Evolutionary conservation across 2,329 filamentous ascomycete species (phyloP), one percentile per base, ranked within the genome.

Genomic region (Domatiomyces globalis): DNA sequence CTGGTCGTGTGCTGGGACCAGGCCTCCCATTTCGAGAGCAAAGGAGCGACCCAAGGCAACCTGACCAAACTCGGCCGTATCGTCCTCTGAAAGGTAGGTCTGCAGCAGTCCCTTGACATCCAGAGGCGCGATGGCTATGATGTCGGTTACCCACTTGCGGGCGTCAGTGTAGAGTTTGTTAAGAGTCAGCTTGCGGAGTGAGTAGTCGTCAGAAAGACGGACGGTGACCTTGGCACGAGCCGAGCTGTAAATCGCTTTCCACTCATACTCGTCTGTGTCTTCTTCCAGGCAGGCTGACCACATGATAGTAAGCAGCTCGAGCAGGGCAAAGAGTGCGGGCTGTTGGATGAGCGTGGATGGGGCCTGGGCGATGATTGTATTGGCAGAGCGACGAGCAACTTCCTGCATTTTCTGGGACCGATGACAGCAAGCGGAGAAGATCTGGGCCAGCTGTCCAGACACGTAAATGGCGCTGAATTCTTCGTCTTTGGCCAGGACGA

Each of bases 281-380:
- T 85, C 85, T 65, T 98, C 90, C 15, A 98, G 73, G 64, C 92
- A 98, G 63, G 88, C 90, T 46, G 81, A 80, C 90, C 90, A 98
- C 83, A 98, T 88, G 25, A 98, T 77, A 2, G 87, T 90, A 17
- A 98, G 72, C 3, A 98, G 77, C 66, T 98, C 94, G 8, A 98
- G 74, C 15, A 99, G 74, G 1, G 90, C 88, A 68, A 96, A 98
- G 0, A 99, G 73, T 1, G 94, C 94, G 5, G 84, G 82, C 59
- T 85, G 85, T 62, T 95, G 85, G 63, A 90, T 96, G 15, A 99
- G 74, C 2, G 87, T 84, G 2, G 92, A 95, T 1, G 92, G 92
- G 5, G 94, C 83, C 56, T 87, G 81, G 10, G 73, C 76, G 55
- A 98, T 83, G 53, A 98, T 88, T 52, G 83, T 83, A 64, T 95